phyloP scores from a whole-genome alignment of 2,329 filamentous ascomycete species.

The Ophiostoma quercus region DNA sequence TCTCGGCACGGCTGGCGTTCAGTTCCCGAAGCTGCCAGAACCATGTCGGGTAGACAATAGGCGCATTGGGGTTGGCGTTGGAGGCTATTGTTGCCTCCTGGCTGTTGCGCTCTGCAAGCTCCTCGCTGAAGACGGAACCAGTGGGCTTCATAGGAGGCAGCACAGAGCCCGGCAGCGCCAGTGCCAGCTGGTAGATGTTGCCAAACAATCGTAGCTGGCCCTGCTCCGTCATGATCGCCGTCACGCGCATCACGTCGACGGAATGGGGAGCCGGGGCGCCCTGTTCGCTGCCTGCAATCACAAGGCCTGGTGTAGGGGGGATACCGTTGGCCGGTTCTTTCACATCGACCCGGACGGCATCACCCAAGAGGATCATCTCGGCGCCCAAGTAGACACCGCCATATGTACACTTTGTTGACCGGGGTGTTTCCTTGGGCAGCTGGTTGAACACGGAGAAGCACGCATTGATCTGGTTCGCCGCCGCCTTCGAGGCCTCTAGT shows the following conservation, averaged over 20 bases:
- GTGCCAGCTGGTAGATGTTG: conserved; percentile 31
- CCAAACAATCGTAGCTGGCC: conserved; percentile 31
- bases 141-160: conserved; percentile 21
- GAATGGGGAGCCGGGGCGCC: not conserved
- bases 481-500: conserved; percentile 39
- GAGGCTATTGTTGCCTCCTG: conserved; percentile 29
- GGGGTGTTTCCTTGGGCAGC: conserved; percentile 27
- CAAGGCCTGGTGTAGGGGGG: conserved; percentile 54
- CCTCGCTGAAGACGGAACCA: conserved; percentile 31
- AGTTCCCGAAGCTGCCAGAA: conserved; percentile 33
- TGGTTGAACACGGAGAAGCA: conserved; percentile 35
- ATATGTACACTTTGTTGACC: conserved; percentile 25
- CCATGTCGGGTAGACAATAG: conserved; percentile 25
- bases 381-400: conserved; percentile 37
- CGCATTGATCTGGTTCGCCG: conserved; percentile 36
- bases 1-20: conserved; percentile 36
- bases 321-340: conserved; percentile 38
- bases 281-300: conserved; percentile 30
- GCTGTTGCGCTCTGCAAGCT: conserved; percentile 28
- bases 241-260: conserved; percentile 33
- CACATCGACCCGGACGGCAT: conserved; percentile 34
- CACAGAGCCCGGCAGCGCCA: conserved; percentile 16
- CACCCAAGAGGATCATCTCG: conserved; percentile 35
- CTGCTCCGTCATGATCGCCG: conserved; percentile 29
- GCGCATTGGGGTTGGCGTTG: conserved; percentile 27